A percentile compares a stretch with the other conserved stretches of the same genome.
phyloP scores from a whole-genome alignment of 1,139 yeast species.

The Magnusiomyces magnusii region DNA sequence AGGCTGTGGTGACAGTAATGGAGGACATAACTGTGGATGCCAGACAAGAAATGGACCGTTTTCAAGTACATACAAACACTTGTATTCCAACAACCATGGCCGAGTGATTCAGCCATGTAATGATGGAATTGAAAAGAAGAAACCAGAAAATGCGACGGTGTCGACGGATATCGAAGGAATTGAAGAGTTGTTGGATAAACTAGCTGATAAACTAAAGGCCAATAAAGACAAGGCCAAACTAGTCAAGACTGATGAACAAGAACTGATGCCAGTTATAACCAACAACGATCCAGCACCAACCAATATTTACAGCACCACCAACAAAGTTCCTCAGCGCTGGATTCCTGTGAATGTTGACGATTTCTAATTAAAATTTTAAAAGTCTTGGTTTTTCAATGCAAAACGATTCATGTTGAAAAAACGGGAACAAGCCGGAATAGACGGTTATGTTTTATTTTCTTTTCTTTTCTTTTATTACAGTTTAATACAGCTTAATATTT shows the following conservation, averaged over 20 bases:
- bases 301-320: too few relatives aligned
- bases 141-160: neutral
- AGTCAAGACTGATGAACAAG: neutral
- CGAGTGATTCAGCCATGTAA: neutral
- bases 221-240: neutral
- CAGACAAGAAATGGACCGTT: neutral
- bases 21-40: neutral
- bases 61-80: slow-evolving; percentile 1
- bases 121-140: neutral
- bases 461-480: neutral
- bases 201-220: neutral
- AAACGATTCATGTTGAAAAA: too few relatives aligned
- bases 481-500: neutral
- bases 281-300: neutral
- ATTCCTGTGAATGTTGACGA: slow-evolving; percentile 1
- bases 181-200: neutral
- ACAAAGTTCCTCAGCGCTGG: slow-evolving; percentile 6
- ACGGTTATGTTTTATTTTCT: neutral
- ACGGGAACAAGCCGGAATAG: too few relatives aligned
- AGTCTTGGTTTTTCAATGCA: too few relatives aligned
- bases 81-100: slow-evolving; percentile 5
- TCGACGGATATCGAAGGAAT: neutral
- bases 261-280: neutral
- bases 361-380: neutral
- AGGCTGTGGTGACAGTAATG: neutral